Evolutionary conservation across 2,329 filamentous ascomycete genomes (phyloP).

Genomic region (Curvularia spicifera): DNA sequence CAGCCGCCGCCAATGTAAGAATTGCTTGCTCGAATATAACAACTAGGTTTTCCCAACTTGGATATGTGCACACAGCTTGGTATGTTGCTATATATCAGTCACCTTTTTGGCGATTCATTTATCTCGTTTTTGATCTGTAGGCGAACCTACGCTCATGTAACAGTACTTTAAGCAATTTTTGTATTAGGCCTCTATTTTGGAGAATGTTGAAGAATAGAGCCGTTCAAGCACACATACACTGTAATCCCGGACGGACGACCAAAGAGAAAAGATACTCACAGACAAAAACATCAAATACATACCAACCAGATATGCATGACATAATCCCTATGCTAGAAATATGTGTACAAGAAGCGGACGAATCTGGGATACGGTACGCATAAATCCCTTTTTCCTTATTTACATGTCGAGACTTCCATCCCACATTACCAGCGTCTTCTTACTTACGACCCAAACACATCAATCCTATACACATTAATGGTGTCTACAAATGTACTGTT

Average conservation of each 20-base stretch:
- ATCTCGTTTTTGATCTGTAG: not conserved
- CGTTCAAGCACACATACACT: too few species aligned
- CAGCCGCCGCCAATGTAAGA: not conserved
- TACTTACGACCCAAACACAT: conserved; percentile 15
- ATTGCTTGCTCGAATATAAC: not conserved
- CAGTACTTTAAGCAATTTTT: too few species aligned
- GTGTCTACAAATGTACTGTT: conserved; percentile 52
- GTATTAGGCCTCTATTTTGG: too few species aligned
- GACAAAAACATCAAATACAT: not conserved
- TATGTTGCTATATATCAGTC: not conserved
- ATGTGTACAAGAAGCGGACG: not conserved
- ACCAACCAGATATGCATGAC: not conserved
- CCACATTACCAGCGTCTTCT: not conserved
- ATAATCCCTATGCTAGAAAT: not conserved
- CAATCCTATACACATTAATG: conserved; percentile 41
- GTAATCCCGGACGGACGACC: too few species aligned
- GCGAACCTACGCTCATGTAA: too few species aligned
- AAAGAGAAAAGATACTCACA: too few species aligned
- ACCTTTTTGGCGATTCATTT: not conserved
- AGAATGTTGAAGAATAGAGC: too few species aligned
- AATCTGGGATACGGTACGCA: not conserved
- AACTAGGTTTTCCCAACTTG: not conserved
- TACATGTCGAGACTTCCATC: not conserved
- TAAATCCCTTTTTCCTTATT: not conserved
- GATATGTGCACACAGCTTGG: too few species aligned